These are phyloP conservation scores for Asterophora lycoperdoides DNA, from an alignment of 768 basidiomycete genomes.

Conservation along the genomic window DNA sequence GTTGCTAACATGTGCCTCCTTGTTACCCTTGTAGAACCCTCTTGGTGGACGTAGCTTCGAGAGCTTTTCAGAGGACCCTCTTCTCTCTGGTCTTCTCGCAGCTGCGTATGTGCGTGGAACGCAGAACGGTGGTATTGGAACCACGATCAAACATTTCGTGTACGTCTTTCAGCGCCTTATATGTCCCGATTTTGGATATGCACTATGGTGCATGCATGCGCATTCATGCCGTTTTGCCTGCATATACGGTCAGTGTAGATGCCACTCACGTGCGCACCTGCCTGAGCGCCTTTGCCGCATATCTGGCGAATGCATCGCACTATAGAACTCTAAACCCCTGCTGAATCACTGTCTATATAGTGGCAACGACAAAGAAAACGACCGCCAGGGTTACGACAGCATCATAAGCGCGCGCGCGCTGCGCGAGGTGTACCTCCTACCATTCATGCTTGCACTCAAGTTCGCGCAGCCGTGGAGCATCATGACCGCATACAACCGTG, in stretches of 20 bases:
- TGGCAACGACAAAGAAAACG: conserved; percentile 80
- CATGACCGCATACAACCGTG: conserved; percentile 75
- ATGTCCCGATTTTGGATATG: too few species aligned
- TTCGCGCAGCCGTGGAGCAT: conserved; percentile 60
- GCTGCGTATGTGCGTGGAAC: conserved; percentile 74
- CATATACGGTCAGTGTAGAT: too few species aligned
- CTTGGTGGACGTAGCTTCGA: conserved; percentile 77
- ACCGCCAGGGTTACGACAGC: conserved; percentile 65
- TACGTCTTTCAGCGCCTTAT: conserved; percentile 29
- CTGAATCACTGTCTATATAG: conserved; percentile 26
- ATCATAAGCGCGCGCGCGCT: conserved; percentile 62
- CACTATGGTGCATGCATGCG: too few species aligned
- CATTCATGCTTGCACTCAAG: conserved; percentile 71
- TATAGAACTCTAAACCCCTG: too few species aligned
- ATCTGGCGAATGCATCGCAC: too few species aligned
- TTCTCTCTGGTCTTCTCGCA: conserved; percentile 65
- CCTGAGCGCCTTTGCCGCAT: too few species aligned
- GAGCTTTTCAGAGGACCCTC: conserved; percentile 76
- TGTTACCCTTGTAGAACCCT: conserved; percentile 55
- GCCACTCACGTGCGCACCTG: too few species aligned
- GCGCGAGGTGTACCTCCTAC: conserved; percentile 72
- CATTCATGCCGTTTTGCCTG: too few species aligned
- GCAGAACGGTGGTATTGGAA: conserved; percentile 71
- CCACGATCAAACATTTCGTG: conserved; percentile 82
- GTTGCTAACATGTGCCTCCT: too few species aligned